Evolutionary conservation across 768 basidiomycete species (phyloP).

Genomic region (Kwoniella shandongensis): DNA sequence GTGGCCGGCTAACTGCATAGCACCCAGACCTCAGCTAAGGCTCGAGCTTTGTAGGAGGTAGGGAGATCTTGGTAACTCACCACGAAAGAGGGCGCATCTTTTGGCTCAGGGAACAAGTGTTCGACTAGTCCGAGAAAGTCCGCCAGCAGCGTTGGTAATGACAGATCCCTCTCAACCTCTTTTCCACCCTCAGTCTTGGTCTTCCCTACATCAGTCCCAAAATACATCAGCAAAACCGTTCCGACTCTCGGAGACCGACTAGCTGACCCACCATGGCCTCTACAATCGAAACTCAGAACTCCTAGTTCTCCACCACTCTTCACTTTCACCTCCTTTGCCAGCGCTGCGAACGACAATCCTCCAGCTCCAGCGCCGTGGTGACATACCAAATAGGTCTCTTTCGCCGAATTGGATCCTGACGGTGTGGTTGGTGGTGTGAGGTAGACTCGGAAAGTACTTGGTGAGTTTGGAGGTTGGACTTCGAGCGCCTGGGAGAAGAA

Average conservation of each 20-base stretch:
- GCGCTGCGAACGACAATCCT: conserved; percentile 81
- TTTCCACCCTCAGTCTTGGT: conserved; percentile 58
- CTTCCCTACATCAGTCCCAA: conserved; percentile 60
- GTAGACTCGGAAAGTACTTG: conserved; percentile 74
- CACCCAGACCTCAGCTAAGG: not conserved
- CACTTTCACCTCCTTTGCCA: conserved; percentile 74
- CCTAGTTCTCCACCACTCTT: conserved; percentile 71
- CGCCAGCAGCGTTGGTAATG: conserved; percentile 67
- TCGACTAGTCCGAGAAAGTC: conserved; percentile 74
- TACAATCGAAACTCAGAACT: conserved; percentile 74
- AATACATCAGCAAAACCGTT: not conserved
- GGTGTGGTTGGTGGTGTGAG: conserved; percentile 66
- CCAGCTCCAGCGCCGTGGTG: conserved; percentile 97
- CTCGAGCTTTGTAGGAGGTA: too few relatives aligned
- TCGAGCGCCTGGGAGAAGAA: conserved; percentile 80
- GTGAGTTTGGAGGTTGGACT: conserved; percentile 64
- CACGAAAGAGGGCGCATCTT: conserved; percentile 68
- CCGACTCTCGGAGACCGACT: not conserved
- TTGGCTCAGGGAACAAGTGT: conserved; percentile 67
- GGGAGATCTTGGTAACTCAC: conserved; percentile 59
- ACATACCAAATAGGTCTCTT: conserved; percentile 74
- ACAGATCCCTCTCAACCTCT: conserved; percentile 59
- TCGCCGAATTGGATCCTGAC: conserved; percentile 27
- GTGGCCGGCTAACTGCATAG: conserved; percentile 73
- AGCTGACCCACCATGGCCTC: conserved; percentile 73